Conservation (phyloP, 2,329 filamentous ascomycete species). For the Celoporthe dispersa region DNA sequence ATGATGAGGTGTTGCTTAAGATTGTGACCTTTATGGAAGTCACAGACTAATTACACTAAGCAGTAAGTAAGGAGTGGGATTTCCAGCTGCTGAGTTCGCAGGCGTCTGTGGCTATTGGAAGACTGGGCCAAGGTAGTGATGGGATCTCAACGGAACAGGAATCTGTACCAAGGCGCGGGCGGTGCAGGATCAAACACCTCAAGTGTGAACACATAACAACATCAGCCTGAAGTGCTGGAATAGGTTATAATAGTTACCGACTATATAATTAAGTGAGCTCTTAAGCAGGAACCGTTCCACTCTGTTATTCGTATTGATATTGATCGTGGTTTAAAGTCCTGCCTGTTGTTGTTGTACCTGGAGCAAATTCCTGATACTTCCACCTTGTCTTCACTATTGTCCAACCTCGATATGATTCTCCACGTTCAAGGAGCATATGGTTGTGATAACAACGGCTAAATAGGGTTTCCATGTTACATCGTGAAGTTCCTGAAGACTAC, state of each 20-base stretch:
- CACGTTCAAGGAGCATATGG: background rate
- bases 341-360: background rate
- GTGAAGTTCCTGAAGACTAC: background rate
- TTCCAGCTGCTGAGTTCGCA: too few relatives aligned
- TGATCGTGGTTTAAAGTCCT: background rate
- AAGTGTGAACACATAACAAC: background rate
- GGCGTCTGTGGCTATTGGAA: background rate
- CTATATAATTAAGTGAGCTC: too few relatives aligned
- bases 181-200: background rate
- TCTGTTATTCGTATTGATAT: background rate
- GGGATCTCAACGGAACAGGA: background rate
- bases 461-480: background rate
- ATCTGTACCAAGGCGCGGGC: background rate
- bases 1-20: background rate
- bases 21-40: background rate
- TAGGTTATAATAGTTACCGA: background rate
- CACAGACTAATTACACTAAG: background rate
- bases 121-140: background rate
- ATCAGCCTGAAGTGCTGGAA: background rate
- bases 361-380: background rate
- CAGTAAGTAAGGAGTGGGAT: background rate
- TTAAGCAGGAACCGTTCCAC: background rate
- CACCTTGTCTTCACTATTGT: background rate
- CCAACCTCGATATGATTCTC: background rate
- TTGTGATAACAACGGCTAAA: background rate